Base-by-base conservation (phyloP, 2,329 filamentous ascomycete genomes). In the Fusarium sp. region DNA sequence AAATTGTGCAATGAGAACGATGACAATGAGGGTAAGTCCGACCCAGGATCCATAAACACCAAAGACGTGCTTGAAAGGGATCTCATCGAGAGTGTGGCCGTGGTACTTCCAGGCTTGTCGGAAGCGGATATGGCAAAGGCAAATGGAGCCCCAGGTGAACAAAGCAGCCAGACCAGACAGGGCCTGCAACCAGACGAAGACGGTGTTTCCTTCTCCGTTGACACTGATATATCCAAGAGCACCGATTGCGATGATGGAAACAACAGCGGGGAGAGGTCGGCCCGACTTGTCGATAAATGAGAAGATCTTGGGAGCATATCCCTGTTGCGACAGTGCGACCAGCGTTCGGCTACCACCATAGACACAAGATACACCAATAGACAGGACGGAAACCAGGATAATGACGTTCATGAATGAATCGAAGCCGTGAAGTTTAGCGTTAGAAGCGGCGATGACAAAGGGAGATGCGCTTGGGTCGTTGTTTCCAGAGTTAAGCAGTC, bases 61-160 rank as follows among this genome's bases (percentile, higher is more conserved):
- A 37, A 84, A 83, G 42, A 87, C 80, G 4, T 89, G 88, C 54
- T 83, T 79, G 81, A 91, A 93, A 0, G 91, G 88, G 16, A 94
- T 86, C 78, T 93, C 91, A 44, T 90, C 86, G 3, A 91, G 77
- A 4, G 84, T 86, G 77, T 89, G 88, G n/a, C 89, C 87, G 42
- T 90, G 84, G 29, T 83, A 78, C 27, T 80, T 82, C 90, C 90
- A 92, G 0, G 89, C 90, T 4, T 79, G 74, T 37, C 90, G 88
- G 84, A 92, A 91, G 22, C 90, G 88, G 75, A 92, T 91, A 73
- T 92, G 91, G 4, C 88, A 84, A 5, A 90, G 79, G 73, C 89
- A 91, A 72, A 92, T 91, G 41, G 87, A 90, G 20, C 86, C 89
- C 90, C 90, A 93, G 13, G 89, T 89, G 77, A 91, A 91, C 45